These are phyloP conservation scores for Arxiozyma bovina DNA, from an alignment of 1,139 yeast genomes.

Conservation along the genomic window DNA sequence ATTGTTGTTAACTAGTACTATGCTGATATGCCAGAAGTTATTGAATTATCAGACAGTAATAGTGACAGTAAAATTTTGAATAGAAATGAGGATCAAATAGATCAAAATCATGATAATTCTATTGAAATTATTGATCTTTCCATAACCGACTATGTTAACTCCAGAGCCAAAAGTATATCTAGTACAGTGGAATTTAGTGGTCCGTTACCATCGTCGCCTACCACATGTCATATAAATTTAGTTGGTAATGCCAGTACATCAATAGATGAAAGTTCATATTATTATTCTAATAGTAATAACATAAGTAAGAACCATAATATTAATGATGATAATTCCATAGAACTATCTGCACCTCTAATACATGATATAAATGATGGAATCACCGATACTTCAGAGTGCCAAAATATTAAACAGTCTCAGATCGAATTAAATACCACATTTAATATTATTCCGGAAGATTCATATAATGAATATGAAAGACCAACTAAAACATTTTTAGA, in stretches of 20 bases:
- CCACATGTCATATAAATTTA: neutral
- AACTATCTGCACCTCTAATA: slow-evolving; percentile 4
- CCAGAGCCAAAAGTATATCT: neutral
- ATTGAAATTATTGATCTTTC: slow-evolving; percentile 4
- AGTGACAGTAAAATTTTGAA: neutral
- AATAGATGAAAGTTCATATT: neutral
- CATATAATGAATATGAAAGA: neutral
- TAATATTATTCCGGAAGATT: neutral
- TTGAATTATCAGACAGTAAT: slow-evolving; percentile 1
- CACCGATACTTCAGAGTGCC: neutral
- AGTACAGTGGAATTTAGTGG: neutral
- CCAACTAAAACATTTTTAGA: neutral
- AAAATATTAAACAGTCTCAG: neutral
- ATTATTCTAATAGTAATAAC: too few relatives aligned
- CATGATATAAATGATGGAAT: neutral
- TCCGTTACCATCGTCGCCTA: neutral
- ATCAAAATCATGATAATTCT: neutral
- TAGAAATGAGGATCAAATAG: neutral
- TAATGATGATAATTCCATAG: slow-evolving; percentile 1
- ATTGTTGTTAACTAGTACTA: neutral
- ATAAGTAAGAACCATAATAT: too few relatives aligned
- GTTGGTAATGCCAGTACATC: too few relatives aligned
- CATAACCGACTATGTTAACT: neutral
- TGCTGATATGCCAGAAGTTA: slow-evolving; percentile 1
- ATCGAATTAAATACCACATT: neutral